Conservation (phyloP, 257 asterid species). For the Solanum appendiculatum region DNA sequence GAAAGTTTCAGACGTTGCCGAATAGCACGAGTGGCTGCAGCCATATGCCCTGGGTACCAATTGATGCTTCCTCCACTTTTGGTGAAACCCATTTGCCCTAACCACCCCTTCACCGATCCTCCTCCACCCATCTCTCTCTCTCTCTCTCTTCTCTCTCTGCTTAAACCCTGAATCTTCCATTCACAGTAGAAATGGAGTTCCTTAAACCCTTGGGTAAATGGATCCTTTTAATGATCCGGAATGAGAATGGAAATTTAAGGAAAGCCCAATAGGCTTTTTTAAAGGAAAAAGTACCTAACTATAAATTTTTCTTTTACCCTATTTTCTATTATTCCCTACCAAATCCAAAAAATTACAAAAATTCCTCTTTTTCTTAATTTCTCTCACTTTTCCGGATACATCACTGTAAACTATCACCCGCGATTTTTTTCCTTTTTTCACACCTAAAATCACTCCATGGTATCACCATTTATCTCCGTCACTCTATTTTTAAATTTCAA, state of each 20-base stretch:
- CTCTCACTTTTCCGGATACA: too few relatives aligned
- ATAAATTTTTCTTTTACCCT: too few relatives aligned
- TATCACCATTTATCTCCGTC: too few relatives aligned
- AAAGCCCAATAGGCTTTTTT: neutral
- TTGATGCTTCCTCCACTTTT: conserved; percentile 28
- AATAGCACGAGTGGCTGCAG: conserved; percentile 92
- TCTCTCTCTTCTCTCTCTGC: neutral
- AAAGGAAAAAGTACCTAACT: too few relatives aligned
- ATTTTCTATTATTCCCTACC: too few relatives aligned
- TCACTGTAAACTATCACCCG: too few relatives aligned
- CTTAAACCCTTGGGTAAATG: neutral
- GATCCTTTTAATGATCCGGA: neutral
- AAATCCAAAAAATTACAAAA: too few relatives aligned
- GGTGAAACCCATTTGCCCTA: conserved; percentile 73
- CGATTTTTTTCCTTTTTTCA: too few relatives aligned
- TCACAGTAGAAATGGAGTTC: neutral
- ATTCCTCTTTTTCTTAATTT: too few relatives aligned
- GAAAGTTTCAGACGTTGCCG: conserved; percentile 80
- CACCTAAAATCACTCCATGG: too few relatives aligned
- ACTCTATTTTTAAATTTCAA: too few relatives aligned
- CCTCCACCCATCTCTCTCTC: neutral
- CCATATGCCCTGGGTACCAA: conserved; percentile 99
- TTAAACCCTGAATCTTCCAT: neutral
- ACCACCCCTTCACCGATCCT: conserved; percentile 28
- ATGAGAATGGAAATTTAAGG: neutral